Conservation (phyloP, 164 flowering plant species). For the Vitis labrusca region DNA sequence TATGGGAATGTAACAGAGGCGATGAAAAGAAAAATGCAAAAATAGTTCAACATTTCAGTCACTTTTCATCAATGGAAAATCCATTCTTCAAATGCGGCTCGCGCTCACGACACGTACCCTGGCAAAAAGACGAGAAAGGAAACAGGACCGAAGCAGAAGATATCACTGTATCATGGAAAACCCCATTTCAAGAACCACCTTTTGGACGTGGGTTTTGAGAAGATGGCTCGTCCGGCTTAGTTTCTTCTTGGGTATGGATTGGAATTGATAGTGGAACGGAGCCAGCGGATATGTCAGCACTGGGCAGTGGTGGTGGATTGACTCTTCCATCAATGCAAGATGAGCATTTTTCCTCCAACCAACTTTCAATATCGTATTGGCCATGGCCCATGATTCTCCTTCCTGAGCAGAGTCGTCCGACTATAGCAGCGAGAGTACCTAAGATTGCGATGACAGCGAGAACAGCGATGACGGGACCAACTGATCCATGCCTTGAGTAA, state of each 20-base stretch:
- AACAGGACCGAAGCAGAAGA: no score
- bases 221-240: background rate
- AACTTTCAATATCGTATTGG: slow-evolving; percentile 37
- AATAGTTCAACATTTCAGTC: no score
- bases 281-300: background rate
- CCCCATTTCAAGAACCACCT: no score
- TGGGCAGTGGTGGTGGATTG: slow-evolving; percentile 12
- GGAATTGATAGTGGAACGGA: background rate
- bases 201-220: no score
- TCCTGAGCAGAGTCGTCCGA: slow-evolving; percentile 41
- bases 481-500: slow-evolving; percentile 20
- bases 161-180: no score
- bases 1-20: no score
- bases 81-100: no score
- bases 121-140: no score
- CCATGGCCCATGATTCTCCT: slow-evolving; percentile 33
- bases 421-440: slow-evolving; percentile 30
- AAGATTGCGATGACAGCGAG: slow-evolving; percentile 32
- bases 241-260: background rate
- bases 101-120: no score
- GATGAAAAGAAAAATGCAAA: no score
- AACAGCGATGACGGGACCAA: slow-evolving; percentile 40
- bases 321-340: slow-evolving; percentile 47
- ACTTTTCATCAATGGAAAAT: no score
- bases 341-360: slow-evolving; percentile 43